A percentile compares a stretch with the other conserved stretches of the same genome.
Conservation (phyloP, 495 filamentous ascomycete species). For the Staphylotrichum longicolle region DNA sequence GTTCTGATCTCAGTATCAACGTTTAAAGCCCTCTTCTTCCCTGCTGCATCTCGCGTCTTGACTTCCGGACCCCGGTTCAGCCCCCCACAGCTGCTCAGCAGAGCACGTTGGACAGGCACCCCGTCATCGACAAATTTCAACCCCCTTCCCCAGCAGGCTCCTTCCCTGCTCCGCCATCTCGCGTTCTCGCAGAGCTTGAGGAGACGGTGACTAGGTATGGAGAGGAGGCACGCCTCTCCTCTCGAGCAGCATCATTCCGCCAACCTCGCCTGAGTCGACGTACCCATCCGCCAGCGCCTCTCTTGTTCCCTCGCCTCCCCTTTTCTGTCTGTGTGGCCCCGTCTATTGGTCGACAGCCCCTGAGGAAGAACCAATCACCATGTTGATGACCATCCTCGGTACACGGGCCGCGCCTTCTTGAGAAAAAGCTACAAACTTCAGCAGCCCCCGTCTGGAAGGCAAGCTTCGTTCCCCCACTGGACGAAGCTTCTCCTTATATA, state of each 20-base stretch:
- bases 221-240: conserved; percentile 36
- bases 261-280: conserved; percentile 38
- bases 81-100: conserved; percentile 31
- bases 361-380: conserved; percentile 45
- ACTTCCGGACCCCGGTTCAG: conserved; percentile 30
- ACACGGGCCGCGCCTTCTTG: conserved; percentile 37
- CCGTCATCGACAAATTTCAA: conserved; percentile 29
- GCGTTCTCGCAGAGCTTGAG: conserved; percentile 31
- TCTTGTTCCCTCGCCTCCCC: background rate
- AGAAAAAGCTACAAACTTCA: conserved; percentile 24
- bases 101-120: conserved; percentile 18
- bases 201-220: conserved; percentile 40
- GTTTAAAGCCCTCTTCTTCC: conserved; percentile 24
- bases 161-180: conserved; percentile 34
- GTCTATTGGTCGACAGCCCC: conserved; percentile 42
- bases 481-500: background rate
- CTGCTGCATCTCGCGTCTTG: conserved; percentile 18
- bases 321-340: conserved; percentile 32
- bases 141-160: conserved; percentile 32
- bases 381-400: conserved; percentile 34
- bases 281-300: conserved; percentile 41
- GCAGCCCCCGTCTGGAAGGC: conserved; percentile 21
- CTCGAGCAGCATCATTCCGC: conserved; percentile 35
- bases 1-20: conserved; percentile 17
- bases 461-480: conserved; percentile 12